phyloP scores from a whole-genome alignment of 805 yeast species.

The Tetrapisispora pingtungensis region DNA sequence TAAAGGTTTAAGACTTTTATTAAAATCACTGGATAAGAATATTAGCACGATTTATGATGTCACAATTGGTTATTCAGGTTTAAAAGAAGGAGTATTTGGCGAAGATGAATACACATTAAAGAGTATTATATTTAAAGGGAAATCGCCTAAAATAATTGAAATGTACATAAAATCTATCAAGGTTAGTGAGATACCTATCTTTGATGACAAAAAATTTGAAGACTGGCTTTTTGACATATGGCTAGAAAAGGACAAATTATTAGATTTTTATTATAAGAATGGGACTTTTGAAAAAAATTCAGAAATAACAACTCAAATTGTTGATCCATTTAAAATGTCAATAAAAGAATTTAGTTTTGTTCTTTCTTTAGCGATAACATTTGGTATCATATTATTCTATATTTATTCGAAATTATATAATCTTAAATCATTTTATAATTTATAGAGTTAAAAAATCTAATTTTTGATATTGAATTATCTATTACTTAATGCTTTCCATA shows the following conservation, averaged over 20 bases:
- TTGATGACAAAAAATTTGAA: constrained; percentile 45
- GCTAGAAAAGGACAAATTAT: constrained; percentile 64
- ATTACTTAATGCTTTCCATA: too few relatives aligned
- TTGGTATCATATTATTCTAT: background rate
- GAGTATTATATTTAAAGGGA: constrained; percentile 54
- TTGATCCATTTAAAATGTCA: constrained; percentile 1
- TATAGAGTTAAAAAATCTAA: background rate
- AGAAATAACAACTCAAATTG: background rate
- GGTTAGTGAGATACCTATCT: constrained; percentile 54
- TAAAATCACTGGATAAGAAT: constrained; percentile 44
- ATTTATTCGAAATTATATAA: background rate
- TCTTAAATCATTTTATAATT: background rate
- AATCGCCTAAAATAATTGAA: constrained; percentile 57
- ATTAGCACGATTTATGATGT: constrained; percentile 63
- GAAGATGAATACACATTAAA: constrained; percentile 64
- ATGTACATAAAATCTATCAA: constrained; percentile 52
- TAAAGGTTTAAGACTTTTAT: constrained; percentile 63
- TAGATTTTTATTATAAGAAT: constrained; percentile 50
- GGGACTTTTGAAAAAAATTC: constrained; percentile 38
- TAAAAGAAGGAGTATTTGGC: constrained; percentile 52
- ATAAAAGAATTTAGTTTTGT: background rate
- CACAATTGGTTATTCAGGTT: constrained; percentile 75
- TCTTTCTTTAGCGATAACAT: background rate
- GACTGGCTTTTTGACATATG: constrained; percentile 68
- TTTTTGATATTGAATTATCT: background rate